Base-by-base conservation (phyloP, 1,284 basidiomycete species). In the Cryptococcus maquisensis region DNA sequence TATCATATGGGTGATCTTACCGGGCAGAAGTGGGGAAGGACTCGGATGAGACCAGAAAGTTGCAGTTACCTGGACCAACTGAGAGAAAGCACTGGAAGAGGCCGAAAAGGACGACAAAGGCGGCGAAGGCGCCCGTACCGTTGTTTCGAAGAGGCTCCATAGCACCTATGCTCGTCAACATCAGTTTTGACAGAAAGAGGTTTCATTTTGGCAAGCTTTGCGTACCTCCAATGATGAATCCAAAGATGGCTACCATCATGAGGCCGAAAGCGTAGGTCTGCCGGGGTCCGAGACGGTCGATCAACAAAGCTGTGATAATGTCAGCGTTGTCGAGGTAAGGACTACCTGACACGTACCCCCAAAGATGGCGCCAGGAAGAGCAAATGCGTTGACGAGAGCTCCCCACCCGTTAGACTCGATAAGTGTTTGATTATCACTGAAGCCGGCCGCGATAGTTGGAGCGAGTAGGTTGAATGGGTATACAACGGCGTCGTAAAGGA, bases 221-320 rank as follows among this genome's bases (percentile, higher is more conserved):
- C 53, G 21, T 41, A 52, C 55, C 55, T n/a, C 55, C 55, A n/a
- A 56, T 56, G n/a, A 41, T 42, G 40, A 56, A 52, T 3, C 55
- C 55, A 32, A 56, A 49, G 6, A 56, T 45, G 15, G 50, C 45
- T 12, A 44, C 50, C 41, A 52, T 49, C 23, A 42, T 26, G 47
- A 56, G 49, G 6, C 61, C 63, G 44, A 62, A 47, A 28, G 64
- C 55, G 44, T 63, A 55, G 35, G 60, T 83, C 67, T 81, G 81
- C 56, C 86, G 79, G 64, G 87, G 88, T 1, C 81, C 77, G 43
- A 81, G 73, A 6, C 86, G 84, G 56, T 87, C 86, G 49, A 80
- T 82, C 49, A 88, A 83, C n/a, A 87, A 70, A n/a, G 87, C 73
- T 52, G 41, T 18, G n/a, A 18, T 15, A 6, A 8, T 15, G n/a